Evolutionary conservation across 208 protist species (phyloP).

Genomic region (Porcisia deanei): DNA sequence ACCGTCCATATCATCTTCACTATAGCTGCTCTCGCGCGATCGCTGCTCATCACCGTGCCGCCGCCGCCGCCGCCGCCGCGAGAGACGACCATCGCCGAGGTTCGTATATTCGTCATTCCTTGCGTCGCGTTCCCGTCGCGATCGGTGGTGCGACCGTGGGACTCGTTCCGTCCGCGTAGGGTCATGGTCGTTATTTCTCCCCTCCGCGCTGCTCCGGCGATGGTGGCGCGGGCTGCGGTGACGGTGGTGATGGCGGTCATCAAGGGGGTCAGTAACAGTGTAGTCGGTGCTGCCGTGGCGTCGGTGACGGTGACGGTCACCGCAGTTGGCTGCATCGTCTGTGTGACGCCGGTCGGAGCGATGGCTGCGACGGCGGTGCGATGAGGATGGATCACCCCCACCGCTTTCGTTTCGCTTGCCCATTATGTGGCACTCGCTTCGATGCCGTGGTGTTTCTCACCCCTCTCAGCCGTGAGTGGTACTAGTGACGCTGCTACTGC

Average conservation of each 20-base stretch:
- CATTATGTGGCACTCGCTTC: slow-evolving; percentile 7
- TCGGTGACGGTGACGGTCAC: slow-evolving; percentile 9
- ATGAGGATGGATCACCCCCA: neutral
- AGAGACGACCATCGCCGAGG: slow-evolving; percentile 4
- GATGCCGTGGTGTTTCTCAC: neutral
- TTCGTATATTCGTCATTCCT: slow-evolving; percentile 2
- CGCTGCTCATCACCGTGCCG: neutral
- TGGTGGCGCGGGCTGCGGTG: slow-evolving; percentile 6
- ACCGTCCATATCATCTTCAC: slow-evolving; percentile 2
- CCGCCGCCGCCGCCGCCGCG: neutral
- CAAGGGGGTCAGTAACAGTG: neutral
- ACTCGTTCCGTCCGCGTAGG: neutral
- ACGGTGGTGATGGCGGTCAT: neutral
- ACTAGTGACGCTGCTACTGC: neutral
- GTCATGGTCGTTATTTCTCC: neutral
- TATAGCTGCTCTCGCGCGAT: slow-evolving; percentile 1
- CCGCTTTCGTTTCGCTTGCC: slow-evolving; percentile 17
- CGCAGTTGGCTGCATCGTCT: neutral
- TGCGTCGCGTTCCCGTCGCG: neutral
- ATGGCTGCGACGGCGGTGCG: slow-evolving; percentile 13
- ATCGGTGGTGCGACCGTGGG: slow-evolving; percentile 13
- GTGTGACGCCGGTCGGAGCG: neutral
- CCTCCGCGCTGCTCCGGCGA: slow-evolving; percentile 5
- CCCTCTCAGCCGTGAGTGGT: neutral
- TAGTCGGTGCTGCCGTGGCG: neutral